Evolutionary conservation across 805 yeast species (phyloP), one percentile per base, ranked within the genome.

Genomic region (Candida maltosa): DNA sequence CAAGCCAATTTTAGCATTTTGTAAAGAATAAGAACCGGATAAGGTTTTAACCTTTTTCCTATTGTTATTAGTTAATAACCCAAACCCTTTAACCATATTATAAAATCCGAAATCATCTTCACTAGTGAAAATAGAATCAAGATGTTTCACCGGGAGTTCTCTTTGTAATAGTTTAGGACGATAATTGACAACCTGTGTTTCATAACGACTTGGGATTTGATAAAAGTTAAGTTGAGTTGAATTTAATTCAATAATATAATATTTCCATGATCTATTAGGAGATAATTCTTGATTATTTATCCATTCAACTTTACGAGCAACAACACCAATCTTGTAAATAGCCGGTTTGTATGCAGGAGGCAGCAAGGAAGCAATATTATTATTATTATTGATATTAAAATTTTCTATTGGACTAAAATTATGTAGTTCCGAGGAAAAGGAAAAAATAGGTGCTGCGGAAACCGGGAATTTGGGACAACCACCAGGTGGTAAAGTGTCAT

Each of bases 171-270:
- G 17, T 7, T 26, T 6, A 7, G 52, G 43, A 29, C 38, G 49
- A 38, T 51, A 57, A 14, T 44, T 32, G 31, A 57, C 26, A 5
- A 62, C 29, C 15, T 55, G 52, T 16, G 41, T 45, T 35, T 66
- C 70, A 23, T 62, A 35, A 25, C 49, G 45, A 16, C 46, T 47
- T 2, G 73, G 70, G 5, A 67, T 46, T 4, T 47, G 48, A 54
- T 83, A 85, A 36, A 89, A 63, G 56, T 84, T 84, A 23, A 89
- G 62, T 60, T 87, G 95, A 2, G 97, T 89, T 14, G 91, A 85
- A 65, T 89, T 87, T 33, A 89, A 64, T 50, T 84, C 94, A 56
- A 87, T 67, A 16, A 83, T 65, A 29, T 73, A 72, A 28, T 72
- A 65, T 46, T 69, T 73, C 97, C 97, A 89, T 8, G 76, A 70